Evolutionary conservation across 192 early-diverging fungal species (phyloP).

Genomic region (Mortierella claussenii): DNA sequence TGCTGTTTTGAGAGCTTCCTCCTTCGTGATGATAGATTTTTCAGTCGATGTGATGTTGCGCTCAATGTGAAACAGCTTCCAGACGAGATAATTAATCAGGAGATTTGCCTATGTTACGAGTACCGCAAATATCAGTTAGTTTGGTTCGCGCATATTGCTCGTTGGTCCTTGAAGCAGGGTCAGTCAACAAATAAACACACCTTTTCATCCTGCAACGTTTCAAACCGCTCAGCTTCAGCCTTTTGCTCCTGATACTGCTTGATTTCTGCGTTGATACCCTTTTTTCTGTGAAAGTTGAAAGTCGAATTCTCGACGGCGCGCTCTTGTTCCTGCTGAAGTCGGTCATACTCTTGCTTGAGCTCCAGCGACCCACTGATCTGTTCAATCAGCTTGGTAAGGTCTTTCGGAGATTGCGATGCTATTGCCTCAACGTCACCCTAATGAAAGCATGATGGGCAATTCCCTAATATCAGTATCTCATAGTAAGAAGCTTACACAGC

Average conservation of each 20-base stretch:
- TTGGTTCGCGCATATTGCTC: too few species aligned
- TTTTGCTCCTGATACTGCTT: slow-evolving; percentile 94
- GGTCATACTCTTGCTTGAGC: slow-evolving; percentile 88
- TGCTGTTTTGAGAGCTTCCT: slow-evolving; percentile 53
- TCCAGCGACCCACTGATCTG: slow-evolving; percentile 96
- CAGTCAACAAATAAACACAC: too few species aligned
- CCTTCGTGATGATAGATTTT: slow-evolving; percentile 66
- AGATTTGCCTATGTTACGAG: slow-evolving; percentile 62
- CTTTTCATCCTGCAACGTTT: slow-evolving; percentile 67
- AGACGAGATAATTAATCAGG: slow-evolving; percentile 78
- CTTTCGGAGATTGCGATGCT: slow-evolving; percentile 94
- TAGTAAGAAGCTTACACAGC: too few species aligned
- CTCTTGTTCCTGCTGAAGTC: slow-evolving; percentile 85
- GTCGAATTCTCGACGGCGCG: slow-evolving; percentile 88
- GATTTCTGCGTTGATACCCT: slow-evolving; percentile 88
- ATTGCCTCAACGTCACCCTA: slow-evolving; percentile 96
- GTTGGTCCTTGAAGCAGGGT: too few species aligned
- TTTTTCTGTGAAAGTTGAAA: slow-evolving; percentile 91
- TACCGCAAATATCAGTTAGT: too few species aligned
- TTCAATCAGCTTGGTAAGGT: slow-evolving; percentile 93
- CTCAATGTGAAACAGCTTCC: slow-evolving; percentile 94
- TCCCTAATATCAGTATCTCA: too few species aligned
- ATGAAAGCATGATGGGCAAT: too few species aligned
- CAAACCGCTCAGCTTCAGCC: slow-evolving; percentile 88
- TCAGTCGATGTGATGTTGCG: slow-evolving; percentile 68